Evolutionary conservation across 768 basidiomycete species (phyloP).

Genomic region (Auriculariales sp.): DNA sequence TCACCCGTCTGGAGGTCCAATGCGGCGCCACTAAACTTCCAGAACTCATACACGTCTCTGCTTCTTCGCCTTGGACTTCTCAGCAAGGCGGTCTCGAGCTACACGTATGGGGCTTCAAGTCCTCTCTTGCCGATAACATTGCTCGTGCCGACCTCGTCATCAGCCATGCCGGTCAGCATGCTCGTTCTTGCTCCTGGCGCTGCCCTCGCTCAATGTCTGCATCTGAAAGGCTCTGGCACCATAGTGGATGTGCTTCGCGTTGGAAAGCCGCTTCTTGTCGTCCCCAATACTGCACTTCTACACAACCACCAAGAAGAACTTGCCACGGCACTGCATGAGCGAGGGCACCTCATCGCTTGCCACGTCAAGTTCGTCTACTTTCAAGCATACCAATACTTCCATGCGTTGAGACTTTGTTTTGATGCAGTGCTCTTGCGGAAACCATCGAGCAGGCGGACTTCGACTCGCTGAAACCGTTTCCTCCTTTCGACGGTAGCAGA

Average conservation of each 20-base stretch:
- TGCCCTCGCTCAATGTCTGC: neutral
- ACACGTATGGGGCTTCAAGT: constrained; percentile 60
- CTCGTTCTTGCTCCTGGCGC: constrained; percentile 3
- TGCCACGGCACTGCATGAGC: constrained; percentile 45
- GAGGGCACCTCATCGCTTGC: constrained; percentile 43
- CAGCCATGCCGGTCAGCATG: constrained; percentile 74
- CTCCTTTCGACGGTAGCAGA: constrained; percentile 48
- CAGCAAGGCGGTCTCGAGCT: constrained; percentile 33
- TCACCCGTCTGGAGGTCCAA: constrained; percentile 53
- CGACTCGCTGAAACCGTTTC: constrained; percentile 39
- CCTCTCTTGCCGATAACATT: constrained; percentile 53
- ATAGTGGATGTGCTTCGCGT: constrained; percentile 76
- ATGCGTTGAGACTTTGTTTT: neutral
- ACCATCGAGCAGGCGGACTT: constrained; percentile 37
- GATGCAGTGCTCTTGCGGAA: constrained; percentile 25
- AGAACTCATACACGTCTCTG: constrained; percentile 14
- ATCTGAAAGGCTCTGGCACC: constrained; percentile 69
- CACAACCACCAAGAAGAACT: constrained; percentile 92
- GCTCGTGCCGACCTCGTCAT: constrained; percentile 63
- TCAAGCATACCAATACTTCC: constrained; percentile 24
- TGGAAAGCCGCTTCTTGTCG: constrained; percentile 65
- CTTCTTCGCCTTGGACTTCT: neutral
- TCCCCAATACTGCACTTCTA: constrained; percentile 78
- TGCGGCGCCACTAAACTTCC: constrained; percentile 54
- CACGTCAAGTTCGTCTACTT: constrained; percentile 47